Evolutionary conservation across 768 basidiomycete species (phyloP), one percentile per base, ranked within the genome.

Genomic region (Tubosaeta brunneosetosa): DNA sequence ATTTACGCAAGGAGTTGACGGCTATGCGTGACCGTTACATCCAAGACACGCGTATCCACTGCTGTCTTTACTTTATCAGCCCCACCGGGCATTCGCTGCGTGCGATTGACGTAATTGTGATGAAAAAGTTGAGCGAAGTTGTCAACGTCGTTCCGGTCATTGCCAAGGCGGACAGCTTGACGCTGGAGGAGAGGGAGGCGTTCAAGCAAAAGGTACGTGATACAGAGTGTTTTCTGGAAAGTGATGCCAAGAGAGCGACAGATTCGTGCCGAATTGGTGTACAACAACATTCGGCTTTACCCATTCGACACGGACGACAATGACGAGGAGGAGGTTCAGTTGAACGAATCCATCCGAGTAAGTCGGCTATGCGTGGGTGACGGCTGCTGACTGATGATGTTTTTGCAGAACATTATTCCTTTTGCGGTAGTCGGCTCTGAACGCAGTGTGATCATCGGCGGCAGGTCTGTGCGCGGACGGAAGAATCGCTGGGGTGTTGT

Each of bases 141-240:
- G 97, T 97, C 71, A 99, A 99, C 62, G 95, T 99, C 48, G 94
- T 99, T 8, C 95, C 95, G n/a, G 90, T 99, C 55, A 97, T 99
- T 64, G 95, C 97, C 61, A 99, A 99, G 80, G 81, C 90, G 29
- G 95, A 99, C 72, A 87, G 85, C 57, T 78, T 99, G 76, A 97
- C 94, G 2, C 69, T 91, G 52, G 94, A 97, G 58, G 95, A 99
- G 78, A 77, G 93, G 61, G 88, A 87, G 51, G 77, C 78, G 42
- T 99, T 99, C 82, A 99, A 99, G 81, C 76, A 82, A 64, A 89
- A 92, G 78, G 92, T 91, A 31, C 16, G 77, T 63, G 7, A 19
- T 32, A 17, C 26, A 12, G 38, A 4, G 4, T 26, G 42, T 44
- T 26, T 12, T 27, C 2, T 5, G 33, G 22, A 37, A 37, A 27